Conservation (phyloP, 1,139 yeast genomes). For the Pichia kudriavzevii region DNA sequence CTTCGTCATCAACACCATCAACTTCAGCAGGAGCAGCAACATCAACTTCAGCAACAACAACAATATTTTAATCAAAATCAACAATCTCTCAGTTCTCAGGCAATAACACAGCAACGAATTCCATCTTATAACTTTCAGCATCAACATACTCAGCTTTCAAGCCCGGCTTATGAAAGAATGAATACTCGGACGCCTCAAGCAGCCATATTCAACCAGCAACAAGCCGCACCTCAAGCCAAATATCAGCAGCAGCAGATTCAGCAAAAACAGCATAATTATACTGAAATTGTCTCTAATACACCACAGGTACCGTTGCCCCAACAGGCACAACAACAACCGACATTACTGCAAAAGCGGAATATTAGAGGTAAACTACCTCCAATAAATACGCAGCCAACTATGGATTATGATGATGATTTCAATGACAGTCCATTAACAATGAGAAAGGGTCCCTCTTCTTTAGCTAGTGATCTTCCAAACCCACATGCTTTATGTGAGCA, state of each 20-base stretch:
- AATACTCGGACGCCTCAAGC: neutral
- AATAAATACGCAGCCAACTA: conserved; percentile 9
- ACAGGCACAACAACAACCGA: neutral
- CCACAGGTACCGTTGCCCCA: conserved; percentile 2
- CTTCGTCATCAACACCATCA: neutral
- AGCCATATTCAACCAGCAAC: neutral
- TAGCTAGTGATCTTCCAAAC: conserved; percentile 1
- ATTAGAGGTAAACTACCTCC: conserved; percentile 4
- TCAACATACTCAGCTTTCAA: neutral
- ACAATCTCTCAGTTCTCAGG: no score
- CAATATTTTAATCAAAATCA: no score
- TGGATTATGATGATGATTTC: neutral
- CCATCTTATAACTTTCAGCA: no score
- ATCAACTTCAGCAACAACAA: conserved; percentile 12
- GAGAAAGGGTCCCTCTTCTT: conserved; percentile 3
- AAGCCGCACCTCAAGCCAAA: neutral
- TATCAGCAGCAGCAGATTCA: conserved; percentile 1
- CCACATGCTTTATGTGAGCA: conserved; percentile 4
- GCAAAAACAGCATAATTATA: conserved; percentile 1
- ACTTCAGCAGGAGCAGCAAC: neutral
- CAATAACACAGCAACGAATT: no score
- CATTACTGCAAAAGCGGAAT: neutral
- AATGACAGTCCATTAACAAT: conserved; percentile 5
- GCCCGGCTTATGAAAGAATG: neutral
- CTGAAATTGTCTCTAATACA: neutral